phyloP scores from a whole-genome alignment of 2,329 filamentous ascomycete species.

The Sporothrix inflata region DNA sequence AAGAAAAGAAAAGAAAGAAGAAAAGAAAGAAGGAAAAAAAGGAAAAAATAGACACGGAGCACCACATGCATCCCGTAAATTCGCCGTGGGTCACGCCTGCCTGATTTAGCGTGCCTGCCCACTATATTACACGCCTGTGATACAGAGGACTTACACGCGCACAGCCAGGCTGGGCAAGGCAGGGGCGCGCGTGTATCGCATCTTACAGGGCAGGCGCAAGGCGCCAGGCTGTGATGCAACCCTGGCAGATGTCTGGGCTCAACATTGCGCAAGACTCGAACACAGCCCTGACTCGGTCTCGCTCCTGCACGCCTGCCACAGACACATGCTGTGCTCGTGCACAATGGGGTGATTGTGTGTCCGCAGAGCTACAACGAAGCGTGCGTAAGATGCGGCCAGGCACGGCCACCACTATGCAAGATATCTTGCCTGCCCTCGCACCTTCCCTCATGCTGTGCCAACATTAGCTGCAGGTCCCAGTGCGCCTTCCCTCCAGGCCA shows the following conservation, averaged over 20 bases:
- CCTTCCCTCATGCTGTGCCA: slow-evolving; percentile 12
- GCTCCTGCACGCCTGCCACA: not conserved
- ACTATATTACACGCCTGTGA: not conserved
- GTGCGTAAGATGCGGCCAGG: slow-evolving; percentile 11
- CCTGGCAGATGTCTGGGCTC: slow-evolving; percentile 10
- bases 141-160: slow-evolving; percentile 13
- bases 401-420: not conserved
- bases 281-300: not conserved
- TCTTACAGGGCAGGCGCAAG: slow-evolving; percentile 4
- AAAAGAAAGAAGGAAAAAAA: not conserved
- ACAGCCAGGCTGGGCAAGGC: not conserved
- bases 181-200: slow-evolving; percentile 18
- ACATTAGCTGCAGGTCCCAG: not conserved
- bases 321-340: slow-evolving; percentile 11
- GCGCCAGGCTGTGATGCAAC: slow-evolving; percentile 21
- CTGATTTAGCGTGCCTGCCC: not conserved
- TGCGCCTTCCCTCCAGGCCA: slow-evolving; percentile 4
- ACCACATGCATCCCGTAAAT: not conserved
- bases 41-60: not conserved
- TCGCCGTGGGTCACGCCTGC: slow-evolving; percentile 3
- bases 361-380: slow-evolving; percentile 6
- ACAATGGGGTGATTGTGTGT: slow-evolving; percentile 2
- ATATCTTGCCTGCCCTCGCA: not conserved
- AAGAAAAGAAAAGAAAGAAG: not conserved
- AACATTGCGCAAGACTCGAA: slow-evolving; percentile 2